Conservation (phyloP, 2,329 filamentous ascomycete genomes). For the Monascus ruber region DNA sequence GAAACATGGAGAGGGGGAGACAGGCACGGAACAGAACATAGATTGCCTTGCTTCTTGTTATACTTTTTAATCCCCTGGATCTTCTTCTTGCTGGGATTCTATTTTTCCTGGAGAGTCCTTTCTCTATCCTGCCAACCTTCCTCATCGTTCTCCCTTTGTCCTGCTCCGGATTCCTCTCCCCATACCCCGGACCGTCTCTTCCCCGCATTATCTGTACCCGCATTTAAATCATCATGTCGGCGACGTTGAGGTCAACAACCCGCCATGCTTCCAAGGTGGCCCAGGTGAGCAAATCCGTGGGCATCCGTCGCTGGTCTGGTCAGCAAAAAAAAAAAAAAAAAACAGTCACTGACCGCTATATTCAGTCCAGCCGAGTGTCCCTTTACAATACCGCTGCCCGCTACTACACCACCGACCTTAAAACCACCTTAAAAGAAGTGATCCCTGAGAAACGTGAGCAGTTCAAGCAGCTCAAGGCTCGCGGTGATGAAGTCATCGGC, state of each 20-base stretch:
- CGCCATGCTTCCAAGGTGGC: conserved; percentile 27
- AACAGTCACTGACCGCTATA: not conserved
- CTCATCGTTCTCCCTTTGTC: too few relatives aligned
- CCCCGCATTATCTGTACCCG: conserved; percentile 3
- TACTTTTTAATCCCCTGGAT: too few relatives aligned
- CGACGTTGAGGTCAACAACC: conserved; percentile 23
- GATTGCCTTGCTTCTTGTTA: too few relatives aligned
- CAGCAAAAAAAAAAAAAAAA: not conserved
- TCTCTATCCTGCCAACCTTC: too few relatives aligned
- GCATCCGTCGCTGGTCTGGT: too few relatives aligned
- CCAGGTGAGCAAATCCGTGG: conserved; percentile 16
- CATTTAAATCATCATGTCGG: conserved; percentile 14
- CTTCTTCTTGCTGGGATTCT: too few relatives aligned
- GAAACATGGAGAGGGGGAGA: too few relatives aligned
- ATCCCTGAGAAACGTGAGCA: conserved; percentile 92
- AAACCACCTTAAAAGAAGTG: conserved; percentile 67
- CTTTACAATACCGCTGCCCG: conserved; percentile 15
- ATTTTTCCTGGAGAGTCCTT: too few relatives aligned
- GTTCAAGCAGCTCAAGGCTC: conserved; percentile 82
- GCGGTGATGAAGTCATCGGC: conserved; percentile 71
- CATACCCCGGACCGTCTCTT: too few relatives aligned
- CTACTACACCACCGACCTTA: conserved; percentile 59
- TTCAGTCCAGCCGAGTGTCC: conserved; percentile 7
- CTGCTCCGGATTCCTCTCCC: too few relatives aligned
- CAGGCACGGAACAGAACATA: too few relatives aligned